Base-by-base conservation (phyloP, 305 asterid genomes). In the Fraxinus baroniana region DNA sequence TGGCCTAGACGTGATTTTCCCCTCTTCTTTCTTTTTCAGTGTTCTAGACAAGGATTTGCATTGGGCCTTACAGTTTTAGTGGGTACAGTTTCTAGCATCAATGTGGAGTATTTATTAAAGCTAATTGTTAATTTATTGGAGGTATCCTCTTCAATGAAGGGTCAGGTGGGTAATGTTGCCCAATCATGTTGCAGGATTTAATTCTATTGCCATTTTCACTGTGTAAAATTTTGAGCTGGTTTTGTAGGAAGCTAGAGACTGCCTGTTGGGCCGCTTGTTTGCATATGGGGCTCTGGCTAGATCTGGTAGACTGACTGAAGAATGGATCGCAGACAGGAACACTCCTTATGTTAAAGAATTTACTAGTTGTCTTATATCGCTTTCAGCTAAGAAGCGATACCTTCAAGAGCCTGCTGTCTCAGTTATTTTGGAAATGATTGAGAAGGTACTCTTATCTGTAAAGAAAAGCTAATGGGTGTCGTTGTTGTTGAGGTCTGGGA, bases 11-110 rank as follows among this genome's bases (percentile, higher is more conserved):
- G 80, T 84, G 35, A 32, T 55, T 35, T 36, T 32, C 32, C 17
- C 26, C 26, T 32, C 49, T 49, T 15, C 8, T 22, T 83, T 81
- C 46, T 77, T 12, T 55, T 88, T 89, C 94, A 96, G 99, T 94
- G 94, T 83, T 97, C 99, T 64, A 89, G 98, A 80, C 99, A 94
- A 89, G 99, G 99, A 55, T 96, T 96, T 92, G 97, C 99, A 13
- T 85, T 93, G 79, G 98, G 98, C 64, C 91, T 96, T 88, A 83
- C 97, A 62, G 72, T 86, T 84, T 88, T 96, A 86, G 91, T 90
- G 79, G 92, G 93, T 83, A 84, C 87, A 15, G 92, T 94, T 86
- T 87, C 92, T 85, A 86, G 89, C 88, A 88, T 96, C 83, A 92
- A 86, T 82, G 78, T 93, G 90, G 97, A 91, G 78, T 89, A 98